Conservation (phyloP, 2,329 filamentous ascomycete species). For the Cordyceps fumosorosea region DNA sequence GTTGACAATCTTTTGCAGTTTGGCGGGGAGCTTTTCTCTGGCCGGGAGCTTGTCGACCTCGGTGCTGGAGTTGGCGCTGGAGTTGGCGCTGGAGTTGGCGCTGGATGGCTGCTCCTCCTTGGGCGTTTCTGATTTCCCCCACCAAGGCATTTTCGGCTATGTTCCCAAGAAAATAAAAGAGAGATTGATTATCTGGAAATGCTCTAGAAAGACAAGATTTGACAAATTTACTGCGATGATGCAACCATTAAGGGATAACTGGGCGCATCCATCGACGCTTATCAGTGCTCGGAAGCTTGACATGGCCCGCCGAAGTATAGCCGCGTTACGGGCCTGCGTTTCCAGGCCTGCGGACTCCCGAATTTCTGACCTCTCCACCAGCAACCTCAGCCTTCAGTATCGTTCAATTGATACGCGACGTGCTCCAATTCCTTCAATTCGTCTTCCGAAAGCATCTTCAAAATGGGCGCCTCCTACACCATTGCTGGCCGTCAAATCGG, state of each 20-base stretch:
- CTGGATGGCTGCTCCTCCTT: slow-evolving; percentile 19
- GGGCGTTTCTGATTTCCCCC: slow-evolving; percentile 32
- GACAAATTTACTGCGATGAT: not conserved
- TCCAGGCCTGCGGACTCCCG: slow-evolving; percentile 24
- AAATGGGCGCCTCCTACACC: slow-evolving; percentile 41
- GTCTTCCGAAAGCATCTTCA: slow-evolving; percentile 8
- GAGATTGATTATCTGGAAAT: not conserved
- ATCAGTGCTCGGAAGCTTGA: not conserved
- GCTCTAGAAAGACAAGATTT: not conserved
- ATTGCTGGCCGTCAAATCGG: slow-evolving; percentile 54
- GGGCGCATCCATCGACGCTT: not conserved
- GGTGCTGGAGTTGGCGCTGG: slow-evolving; percentile 14
- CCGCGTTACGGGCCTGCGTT: slow-evolving; percentile 23
- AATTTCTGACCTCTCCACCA: slow-evolving; percentile 13
- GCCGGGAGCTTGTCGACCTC: slow-evolving; percentile 42
- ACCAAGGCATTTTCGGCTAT: slow-evolving; percentile 32
- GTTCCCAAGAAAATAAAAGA: not conserved
- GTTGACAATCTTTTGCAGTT: slow-evolving; percentile 53
- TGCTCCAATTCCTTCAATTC: slow-evolving; percentile 24
- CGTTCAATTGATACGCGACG: slow-evolving; percentile 14
- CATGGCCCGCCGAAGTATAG: slow-evolving; percentile 8
- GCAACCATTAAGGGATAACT: not conserved
- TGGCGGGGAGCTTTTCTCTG: slow-evolving; percentile 44
- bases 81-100: slow-evolving; percentile 14
- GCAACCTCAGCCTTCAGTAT: slow-evolving; percentile 10